A percentile compares a stretch with the other conserved stretches of the same genome.
Conservation (phyloP, 805 yeast genomes). For the Limtongozyma cylindracea region DNA sequence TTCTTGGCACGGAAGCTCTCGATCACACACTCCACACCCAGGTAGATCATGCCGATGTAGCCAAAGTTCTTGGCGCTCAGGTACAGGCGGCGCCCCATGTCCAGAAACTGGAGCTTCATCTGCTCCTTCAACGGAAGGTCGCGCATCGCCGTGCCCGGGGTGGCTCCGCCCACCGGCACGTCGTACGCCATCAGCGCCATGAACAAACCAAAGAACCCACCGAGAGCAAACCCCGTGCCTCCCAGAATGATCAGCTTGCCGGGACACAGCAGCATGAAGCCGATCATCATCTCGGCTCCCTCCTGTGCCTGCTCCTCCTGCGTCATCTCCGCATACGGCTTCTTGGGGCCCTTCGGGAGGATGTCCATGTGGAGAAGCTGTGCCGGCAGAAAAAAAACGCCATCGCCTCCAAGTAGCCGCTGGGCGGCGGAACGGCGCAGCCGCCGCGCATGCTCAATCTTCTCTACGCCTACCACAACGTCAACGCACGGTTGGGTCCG, state of each 20-base stretch:
- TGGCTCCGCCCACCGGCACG: slow-evolving; percentile 52
- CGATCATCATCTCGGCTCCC: slow-evolving; percentile 67
- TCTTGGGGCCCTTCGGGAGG: slow-evolving; percentile 11
- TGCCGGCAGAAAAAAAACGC: too few species aligned
- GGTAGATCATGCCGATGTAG: slow-evolving; percentile 68
- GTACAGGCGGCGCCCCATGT: slow-evolving; percentile 80
- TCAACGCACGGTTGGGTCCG: too few species aligned
- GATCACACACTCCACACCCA: slow-evolving; percentile 80
- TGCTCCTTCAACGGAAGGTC: slow-evolving; percentile 85
- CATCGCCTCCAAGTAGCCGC: too few species aligned
- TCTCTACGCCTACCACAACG: too few species aligned
- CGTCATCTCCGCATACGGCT: slow-evolving; percentile 43
- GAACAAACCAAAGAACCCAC: slow-evolving; percentile 88
- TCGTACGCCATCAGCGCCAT: slow-evolving; percentile 77
- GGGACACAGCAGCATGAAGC: slow-evolving; percentile 79
- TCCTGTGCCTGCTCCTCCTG: slow-evolving; percentile 84
- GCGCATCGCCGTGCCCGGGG: slow-evolving; percentile 26
- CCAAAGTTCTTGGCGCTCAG: slow-evolving; percentile 87
- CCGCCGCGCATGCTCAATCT: too few species aligned
- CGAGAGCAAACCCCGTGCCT: slow-evolving; percentile 79
- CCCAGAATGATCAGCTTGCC: slow-evolving; percentile 86
- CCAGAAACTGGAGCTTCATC: slow-evolving; percentile 71
- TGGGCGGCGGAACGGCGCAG: too few species aligned
- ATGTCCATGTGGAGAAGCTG: too few species aligned
- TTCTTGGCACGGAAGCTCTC: slow-evolving; percentile 75